Evolutionary conservation across 352 stramenopile genomes (phyloP).

Genomic region (Globisporangium carolinianum): DNA sequence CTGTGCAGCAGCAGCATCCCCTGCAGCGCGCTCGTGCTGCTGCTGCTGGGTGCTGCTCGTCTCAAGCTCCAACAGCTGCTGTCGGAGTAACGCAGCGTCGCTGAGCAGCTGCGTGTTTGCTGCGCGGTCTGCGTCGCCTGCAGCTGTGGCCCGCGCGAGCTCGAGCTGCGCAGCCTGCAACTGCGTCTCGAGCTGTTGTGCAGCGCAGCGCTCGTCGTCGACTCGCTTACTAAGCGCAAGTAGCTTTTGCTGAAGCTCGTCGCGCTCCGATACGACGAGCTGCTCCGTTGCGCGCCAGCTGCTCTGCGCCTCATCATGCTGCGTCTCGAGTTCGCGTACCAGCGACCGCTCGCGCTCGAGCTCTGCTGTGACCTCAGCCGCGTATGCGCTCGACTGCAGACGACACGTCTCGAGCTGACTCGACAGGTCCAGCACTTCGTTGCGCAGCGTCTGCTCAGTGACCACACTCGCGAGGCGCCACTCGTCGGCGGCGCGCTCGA

Average conservation of each 20-base stretch:
- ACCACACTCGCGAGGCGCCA: conserved; percentile 23
- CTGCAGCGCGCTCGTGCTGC: conserved; percentile 26
- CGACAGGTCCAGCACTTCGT: conserved; percentile 58
- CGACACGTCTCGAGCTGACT: conserved; percentile 47
- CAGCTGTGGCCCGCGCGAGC: conserved; percentile 27
- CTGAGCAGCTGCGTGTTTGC: conserved; percentile 25
- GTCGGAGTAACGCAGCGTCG: conserved; percentile 52
- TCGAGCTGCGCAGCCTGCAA: conserved; percentile 41
- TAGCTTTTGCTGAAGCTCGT: conserved; percentile 51
- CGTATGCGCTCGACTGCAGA: conserved; percentile 25
- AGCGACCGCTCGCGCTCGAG: conserved; percentile 19
- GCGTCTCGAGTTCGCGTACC: conserved; percentile 37
- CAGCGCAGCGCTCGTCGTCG: conserved; percentile 25
- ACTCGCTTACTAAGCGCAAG: conserved; percentile 28
- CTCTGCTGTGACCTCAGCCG: conserved; percentile 21
- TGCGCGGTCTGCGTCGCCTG: conserved; percentile 27
- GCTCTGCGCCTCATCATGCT: conserved; percentile 22
- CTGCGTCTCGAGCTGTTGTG: conserved; percentile 36
- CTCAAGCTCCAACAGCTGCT: conserved; percentile 37
- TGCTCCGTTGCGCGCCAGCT: conserved; percentile 31
- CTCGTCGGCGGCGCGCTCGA: conserved; percentile 33
- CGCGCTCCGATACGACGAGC: conserved; percentile 30
- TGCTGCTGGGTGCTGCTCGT: conserved; percentile 35
- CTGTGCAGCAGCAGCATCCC: conserved; percentile 23
- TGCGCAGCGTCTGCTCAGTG: conserved; percentile 59